Evolutionary conservation across 768 basidiomycete species (phyloP), one percentile per base, ranked within the genome.

Genomic region (Mycena crocata): DNA sequence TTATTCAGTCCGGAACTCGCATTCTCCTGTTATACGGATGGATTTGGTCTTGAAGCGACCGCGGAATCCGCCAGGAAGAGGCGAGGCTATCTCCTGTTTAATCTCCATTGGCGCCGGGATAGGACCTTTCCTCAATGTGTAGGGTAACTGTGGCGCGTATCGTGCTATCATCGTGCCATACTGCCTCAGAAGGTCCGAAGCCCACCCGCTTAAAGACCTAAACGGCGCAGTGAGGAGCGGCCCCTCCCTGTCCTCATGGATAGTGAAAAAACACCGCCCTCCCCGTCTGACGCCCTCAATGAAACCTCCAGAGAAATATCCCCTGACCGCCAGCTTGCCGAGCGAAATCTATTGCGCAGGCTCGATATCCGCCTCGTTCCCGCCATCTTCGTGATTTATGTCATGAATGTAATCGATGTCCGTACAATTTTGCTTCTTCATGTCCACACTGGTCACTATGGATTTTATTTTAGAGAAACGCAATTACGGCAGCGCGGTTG

Each of bases 391-490:
- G 51, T 83, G n/a, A 81, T 86, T 30, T 85, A 76, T 66, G 72
- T 86, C 60, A 78, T 86, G 79, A 86, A 86, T 68, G 83, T 82
- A 69, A 83, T 86, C 56, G 83, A 85, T 67, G 85, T 86, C 57
- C 67, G 77, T 71, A 37, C 35, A 17, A 42, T 17, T 52, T 50
- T 24, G 31, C 48, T 24, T 32, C 44, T 52, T 46, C 21, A 17
- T 40, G 55, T 39, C 23, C 24, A 42, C 24, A 12, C 35, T 7
- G 39, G 30, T 35, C 24, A 32, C 14, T 0, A 45, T 48, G 28
- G 24, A 24, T 50, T 28, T 46, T 24, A 19, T 23, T 15, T 15
- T 45, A 77, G 77, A 72, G 79, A 24, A 67, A 64, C 14, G 76
- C 72, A 5, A 62, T 79, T 37, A 69, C 77, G 0, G 51, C 79